Conservation (phyloP, 2,329 filamentous ascomycete species). For the Teratosphaeria gauchensis region DNA sequence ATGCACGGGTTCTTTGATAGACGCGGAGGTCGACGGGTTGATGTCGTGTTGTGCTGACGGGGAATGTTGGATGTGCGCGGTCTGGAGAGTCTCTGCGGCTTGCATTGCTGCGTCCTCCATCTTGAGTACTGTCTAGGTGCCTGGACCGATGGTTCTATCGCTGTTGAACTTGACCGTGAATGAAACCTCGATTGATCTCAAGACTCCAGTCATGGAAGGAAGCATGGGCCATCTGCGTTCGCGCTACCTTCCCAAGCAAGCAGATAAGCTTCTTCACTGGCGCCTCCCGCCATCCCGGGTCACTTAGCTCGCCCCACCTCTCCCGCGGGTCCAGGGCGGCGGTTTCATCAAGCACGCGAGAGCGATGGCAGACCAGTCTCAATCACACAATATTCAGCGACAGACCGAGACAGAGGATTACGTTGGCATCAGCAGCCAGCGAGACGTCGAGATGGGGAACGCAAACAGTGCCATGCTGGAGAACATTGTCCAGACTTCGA, state of each 20-base stretch:
- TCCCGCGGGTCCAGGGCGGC: not conserved
- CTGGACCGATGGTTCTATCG: not conserved
- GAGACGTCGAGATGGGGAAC: slow-evolving; percentile 38
- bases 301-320: not conserved
- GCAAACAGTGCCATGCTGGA: slow-evolving; percentile 66
- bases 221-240: not conserved
- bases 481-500: slow-evolving; percentile 90
- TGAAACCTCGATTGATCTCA: not conserved
- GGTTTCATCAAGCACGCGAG: not conserved
- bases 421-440: not conserved
- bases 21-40: slow-evolving; percentile 69
- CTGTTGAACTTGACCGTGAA: not conserved
- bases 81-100: slow-evolving; percentile 70
- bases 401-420: not conserved
- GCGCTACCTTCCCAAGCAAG: not conserved
- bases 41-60: slow-evolving; percentile 67
- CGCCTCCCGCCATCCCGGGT: not conserved
- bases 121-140: not conserved
- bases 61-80: slow-evolving; percentile 62
- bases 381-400: not conserved
- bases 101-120: slow-evolving; percentile 34
- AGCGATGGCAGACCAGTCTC: not conserved
- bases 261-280: not conserved
- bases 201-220: not conserved
- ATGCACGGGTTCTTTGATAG: slow-evolving; percentile 52